These are phyloP conservation scores for button mushroom (Agaricus bisporus) DNA, from an alignment of 768 basidiomycete genomes.

Conservation along the genomic window DNA sequence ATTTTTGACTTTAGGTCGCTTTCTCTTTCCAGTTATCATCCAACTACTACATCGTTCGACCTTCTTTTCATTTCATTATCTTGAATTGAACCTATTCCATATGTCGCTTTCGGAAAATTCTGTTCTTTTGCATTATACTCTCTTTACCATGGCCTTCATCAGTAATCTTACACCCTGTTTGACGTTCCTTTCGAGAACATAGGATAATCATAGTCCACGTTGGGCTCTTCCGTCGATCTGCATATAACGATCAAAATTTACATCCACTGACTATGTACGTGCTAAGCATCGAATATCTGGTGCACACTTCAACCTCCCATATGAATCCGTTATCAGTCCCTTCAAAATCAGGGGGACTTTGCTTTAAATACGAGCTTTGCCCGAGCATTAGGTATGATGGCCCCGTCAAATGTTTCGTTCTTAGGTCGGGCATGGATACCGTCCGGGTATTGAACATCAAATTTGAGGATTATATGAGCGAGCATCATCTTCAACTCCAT, in stretches of 20 bases:
- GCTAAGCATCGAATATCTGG: no score
- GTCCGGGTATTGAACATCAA: slow-evolving; percentile 23
- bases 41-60: not conserved
- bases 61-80: not conserved
- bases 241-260: not conserved
- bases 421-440: slow-evolving; percentile 20
- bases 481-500: slow-evolving; percentile 32
- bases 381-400: slow-evolving; percentile 27
- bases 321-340: not conserved
- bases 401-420: slow-evolving; percentile 27
- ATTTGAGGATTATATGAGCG: slow-evolving; percentile 28
- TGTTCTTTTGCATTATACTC: not conserved
- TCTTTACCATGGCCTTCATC: not conserved
- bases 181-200: not conserved
- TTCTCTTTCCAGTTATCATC: not conserved
- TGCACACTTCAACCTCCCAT: not conserved
- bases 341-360: slow-evolving; percentile 8
- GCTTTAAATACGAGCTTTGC: slow-evolving; percentile 24
- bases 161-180: not conserved
- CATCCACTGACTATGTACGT: not conserved
- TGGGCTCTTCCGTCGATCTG: no score
- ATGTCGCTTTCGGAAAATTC: not conserved
- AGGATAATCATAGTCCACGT: not conserved
- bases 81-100: slow-evolving; percentile 2
- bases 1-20: not conserved